Evolutionary conservation across 2,329 filamentous ascomycete genomes (phyloP), one percentile per base, ranked within the genome.

Genomic region (Claviceps paspali): DNA sequence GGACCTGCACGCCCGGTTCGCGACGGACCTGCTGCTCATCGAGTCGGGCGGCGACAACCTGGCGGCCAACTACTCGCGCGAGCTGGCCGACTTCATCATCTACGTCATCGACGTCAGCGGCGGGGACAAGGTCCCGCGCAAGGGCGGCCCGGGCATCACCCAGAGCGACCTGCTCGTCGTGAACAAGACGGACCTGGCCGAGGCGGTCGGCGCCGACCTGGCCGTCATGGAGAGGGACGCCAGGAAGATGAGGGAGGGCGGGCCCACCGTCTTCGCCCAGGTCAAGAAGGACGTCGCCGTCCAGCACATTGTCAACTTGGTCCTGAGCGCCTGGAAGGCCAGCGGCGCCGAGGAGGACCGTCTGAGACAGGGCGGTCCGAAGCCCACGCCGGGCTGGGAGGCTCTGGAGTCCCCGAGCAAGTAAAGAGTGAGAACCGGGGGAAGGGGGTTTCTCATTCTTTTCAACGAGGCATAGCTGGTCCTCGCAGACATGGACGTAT

Each of bases 91-190:
- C 59, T 98, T 82, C 57, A 98, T 98, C 60, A 80, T 98, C 61
- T 98, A 98, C 57, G 91, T 98, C 22, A 96, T 98, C 49, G 91
- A 98, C 60, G 91, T 98, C 14, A 82, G 79, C 39, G 91, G 91
- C 17, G 91, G 91, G 10, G 91, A 98, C 60, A 98, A 98, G 71
- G 80, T 98, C 35, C 91, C 91, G 0, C 65, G 91, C 21, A 98
- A 98, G 64, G 91, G 91, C 21, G 91, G 91, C 0, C 91, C 91
- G 0, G 91, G 91, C 2, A 98, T 98, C 56, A 98, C 91, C 5
- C 88, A 95, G 63, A 91, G 82, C 50, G 91, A 98, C 53, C 57
- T 98, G 57, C 61, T 98, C 45, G 73, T 98, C 15, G 84, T 98
- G 36, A 98, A 98, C 62, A 98, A 98, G 76, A 94, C 87, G 31